Evolutionary conservation across 768 basidiomycete genomes (phyloP), one percentile per base, ranked within the genome.

Genomic region (Dentipellis sp.): DNA sequence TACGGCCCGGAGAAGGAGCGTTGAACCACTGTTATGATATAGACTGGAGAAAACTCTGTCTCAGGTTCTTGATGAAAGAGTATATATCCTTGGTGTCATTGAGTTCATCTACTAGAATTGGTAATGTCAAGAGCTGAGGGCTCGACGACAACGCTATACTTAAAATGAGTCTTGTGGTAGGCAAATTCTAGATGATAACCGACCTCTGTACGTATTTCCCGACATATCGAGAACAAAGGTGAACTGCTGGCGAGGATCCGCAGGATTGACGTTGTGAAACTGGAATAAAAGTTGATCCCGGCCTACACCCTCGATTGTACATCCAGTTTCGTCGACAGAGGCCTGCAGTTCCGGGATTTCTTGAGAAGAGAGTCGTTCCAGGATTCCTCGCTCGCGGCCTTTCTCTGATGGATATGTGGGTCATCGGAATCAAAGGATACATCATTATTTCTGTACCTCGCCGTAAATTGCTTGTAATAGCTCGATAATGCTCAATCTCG

Each of bases 251-350:
- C 39, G 17, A 2, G 75, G 73, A 48, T 86, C 78, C 3, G 69
- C 60, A 4, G 76, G 72, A 63, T 91, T 86, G 38, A 93, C 65
- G 55, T 80, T 71, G 10, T 77, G 77, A 67, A 93, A 93, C 4
- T 84, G 82, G 54, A 94, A 72, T 48, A 93, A 76, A 17, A 94
- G 75, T 49, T 81, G 77, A 66, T 88, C 85, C 37, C 74, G 75
- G 63, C 83, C 82, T 42, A 94, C 78, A 39, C 91, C 91, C 67
- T 94, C 90, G n/a, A 94, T 77, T 14, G 75, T 69, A 66, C 83
- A 87, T 14, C 78, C 77, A 35, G 90, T 70, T 36, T 73, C 69
- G 7, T 74, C 73, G 71, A 89, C 83, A 60, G 79, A 79, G 12
- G 70, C 75, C 2, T 71, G 68, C 22, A 88, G 69, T 61, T 90